These are phyloP conservation scores for Microbotryomycetes sp. DNA, from an alignment of 1,284 basidiomycete genomes.

Conservation along the genomic window DNA sequence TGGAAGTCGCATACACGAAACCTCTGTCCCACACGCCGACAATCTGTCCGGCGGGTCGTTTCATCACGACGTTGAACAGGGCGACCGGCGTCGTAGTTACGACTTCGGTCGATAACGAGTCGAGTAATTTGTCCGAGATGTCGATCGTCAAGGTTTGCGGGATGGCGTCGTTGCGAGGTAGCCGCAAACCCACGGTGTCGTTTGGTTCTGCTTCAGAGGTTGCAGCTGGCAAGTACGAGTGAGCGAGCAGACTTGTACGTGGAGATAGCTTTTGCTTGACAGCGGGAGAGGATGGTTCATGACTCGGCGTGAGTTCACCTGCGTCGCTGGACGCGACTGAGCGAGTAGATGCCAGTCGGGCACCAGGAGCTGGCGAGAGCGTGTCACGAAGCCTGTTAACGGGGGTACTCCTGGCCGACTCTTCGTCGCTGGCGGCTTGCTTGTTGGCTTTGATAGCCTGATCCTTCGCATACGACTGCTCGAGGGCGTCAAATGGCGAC, in stretches of 20 bases:
- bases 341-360: no score
- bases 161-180: background rate
- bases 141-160: constrained; percentile 12
- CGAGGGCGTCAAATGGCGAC: constrained; percentile 17
- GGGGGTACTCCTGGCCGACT: background rate
- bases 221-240: background rate
- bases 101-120: background rate
- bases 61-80: background rate
- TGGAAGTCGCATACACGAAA: constrained; percentile 11
- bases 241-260: background rate
- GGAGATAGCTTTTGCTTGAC: no score
- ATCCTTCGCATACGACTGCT: background rate
- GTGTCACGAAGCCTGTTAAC: no score
- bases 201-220: background rate
- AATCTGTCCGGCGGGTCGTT: no score
- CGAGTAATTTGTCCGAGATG: background rate
- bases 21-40: constrained; percentile 1
- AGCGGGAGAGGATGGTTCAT: no score
- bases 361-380: no score
- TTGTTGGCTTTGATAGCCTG: background rate
- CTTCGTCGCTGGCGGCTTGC: background rate
- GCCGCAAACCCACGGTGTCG: background rate
- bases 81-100: constrained; percentile 6
- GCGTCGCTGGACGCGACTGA: no score
- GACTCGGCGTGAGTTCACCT: no score